phyloP scores from a whole-genome alignment of 345 rosid genomes.

The Hibiscus tridactylites region DNA sequence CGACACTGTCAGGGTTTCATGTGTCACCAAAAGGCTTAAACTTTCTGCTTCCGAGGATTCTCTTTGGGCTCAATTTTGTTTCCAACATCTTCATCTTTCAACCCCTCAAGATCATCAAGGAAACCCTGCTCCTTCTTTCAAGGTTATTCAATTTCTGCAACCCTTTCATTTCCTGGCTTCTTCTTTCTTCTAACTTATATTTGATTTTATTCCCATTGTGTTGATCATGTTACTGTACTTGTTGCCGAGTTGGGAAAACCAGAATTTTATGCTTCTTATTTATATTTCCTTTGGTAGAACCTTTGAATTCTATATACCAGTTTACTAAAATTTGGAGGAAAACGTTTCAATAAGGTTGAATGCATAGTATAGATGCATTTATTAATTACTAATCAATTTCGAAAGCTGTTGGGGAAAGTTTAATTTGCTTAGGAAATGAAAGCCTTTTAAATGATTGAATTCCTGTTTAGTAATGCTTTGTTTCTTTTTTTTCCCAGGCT shows the following conservation, averaged over 20 bases:
- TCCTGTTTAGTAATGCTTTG: not conserved
- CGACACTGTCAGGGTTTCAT: slow-evolving; percentile 37
- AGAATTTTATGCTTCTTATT: too few species aligned
- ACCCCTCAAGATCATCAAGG: slow-evolving; percentile 60
- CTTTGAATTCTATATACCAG: too few species aligned
- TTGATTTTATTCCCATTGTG: not conserved
- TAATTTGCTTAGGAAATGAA: not conserved
- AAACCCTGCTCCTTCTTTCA: slow-evolving; percentile 53
- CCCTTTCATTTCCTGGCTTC: not conserved
- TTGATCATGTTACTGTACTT: too few species aligned
- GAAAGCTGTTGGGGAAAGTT: too few species aligned
- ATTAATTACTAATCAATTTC: too few species aligned
- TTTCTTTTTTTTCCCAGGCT: slow-evolving; percentile 24
- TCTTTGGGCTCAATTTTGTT: slow-evolving; percentile 63
- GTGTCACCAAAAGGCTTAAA: slow-evolving; percentile 46
- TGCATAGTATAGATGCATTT: too few species aligned
- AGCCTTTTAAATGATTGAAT: not conserved
- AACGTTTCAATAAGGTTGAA: too few species aligned
- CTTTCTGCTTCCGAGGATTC: slow-evolving; percentile 52
- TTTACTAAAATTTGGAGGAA: too few species aligned
- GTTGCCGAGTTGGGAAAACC: too few species aligned
- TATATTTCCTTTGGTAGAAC: too few species aligned
- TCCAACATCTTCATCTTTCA: slow-evolving; percentile 45
- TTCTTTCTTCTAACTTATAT: not conserved
- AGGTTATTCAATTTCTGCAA: slow-evolving; percentile 25